Evolutionary conservation across 805 yeast species (phyloP).

Genomic region (Sugiyamaella americana): DNA sequence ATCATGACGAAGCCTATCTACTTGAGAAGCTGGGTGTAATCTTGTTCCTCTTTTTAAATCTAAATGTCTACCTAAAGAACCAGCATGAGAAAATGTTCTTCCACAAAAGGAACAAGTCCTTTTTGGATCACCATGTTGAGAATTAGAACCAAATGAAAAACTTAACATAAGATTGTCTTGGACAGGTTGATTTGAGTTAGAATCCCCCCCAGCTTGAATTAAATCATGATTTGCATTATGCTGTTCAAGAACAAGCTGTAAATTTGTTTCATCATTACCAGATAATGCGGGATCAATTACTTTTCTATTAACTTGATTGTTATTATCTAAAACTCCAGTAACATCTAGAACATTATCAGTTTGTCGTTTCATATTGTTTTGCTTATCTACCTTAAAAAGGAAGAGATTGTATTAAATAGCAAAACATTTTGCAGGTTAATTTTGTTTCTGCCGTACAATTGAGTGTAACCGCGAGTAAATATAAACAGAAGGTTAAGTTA

Average conservation of each 20-base stretch:
- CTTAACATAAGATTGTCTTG: background rate
- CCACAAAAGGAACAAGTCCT: slow-evolving; percentile 48
- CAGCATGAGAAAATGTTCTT: slow-evolving; percentile 48
- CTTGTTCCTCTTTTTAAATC: slow-evolving; percentile 50
- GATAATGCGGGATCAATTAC: slow-evolving; percentile 6
- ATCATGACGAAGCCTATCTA: slow-evolving; percentile 41
- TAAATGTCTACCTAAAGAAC: slow-evolving; percentile 55
- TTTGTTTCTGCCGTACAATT: too few relatives aligned
- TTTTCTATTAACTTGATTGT: background rate
- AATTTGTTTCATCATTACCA: background rate
- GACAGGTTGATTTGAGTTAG: background rate
- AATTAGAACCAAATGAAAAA: slow-evolving; percentile 7
- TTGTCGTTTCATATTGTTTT: too few relatives aligned
- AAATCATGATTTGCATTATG: background rate
- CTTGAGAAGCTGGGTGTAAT: slow-evolving; percentile 45
- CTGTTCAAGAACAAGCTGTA: slow-evolving; percentile 9
- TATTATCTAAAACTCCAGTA: background rate
- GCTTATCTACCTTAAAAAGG: too few relatives aligned
- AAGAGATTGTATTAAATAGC: too few relatives aligned
- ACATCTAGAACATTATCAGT: background rate
- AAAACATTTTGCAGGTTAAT: too few relatives aligned
- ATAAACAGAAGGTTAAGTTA: too few relatives aligned
- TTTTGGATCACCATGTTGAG: slow-evolving; percentile 23
- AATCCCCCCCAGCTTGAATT: background rate
- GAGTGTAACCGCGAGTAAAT: too few relatives aligned